These are phyloP conservation scores for Ampelocalamus luodianensis DNA, from an alignment of 176 grass and related monocot species.

Conservation along the genomic window DNA sequence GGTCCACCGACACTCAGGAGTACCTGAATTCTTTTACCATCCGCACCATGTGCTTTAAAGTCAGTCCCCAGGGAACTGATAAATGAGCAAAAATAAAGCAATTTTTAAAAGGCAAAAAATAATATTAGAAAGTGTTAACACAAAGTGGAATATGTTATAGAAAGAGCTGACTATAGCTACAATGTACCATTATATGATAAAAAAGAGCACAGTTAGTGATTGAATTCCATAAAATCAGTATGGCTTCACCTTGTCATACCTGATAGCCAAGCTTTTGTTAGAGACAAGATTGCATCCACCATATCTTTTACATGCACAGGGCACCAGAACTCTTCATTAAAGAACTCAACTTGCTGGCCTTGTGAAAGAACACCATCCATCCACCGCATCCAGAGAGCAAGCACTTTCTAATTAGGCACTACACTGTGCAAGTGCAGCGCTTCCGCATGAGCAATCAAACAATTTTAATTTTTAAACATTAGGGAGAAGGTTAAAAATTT, in stretches of 20 bases:
- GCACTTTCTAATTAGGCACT: not conserved
- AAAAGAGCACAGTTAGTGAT: not conserved
- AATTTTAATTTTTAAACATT: slow-evolving; percentile 14
- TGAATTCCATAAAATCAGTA: slow-evolving; percentile 11
- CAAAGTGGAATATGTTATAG: not conserved
- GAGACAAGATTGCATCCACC: slow-evolving; percentile 66
- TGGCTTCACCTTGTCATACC: slow-evolving; percentile 44
- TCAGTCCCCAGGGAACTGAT: slow-evolving; percentile 21
- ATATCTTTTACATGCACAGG: slow-evolving; percentile 91
- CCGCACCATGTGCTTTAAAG: slow-evolving; percentile 45
- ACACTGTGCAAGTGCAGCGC: not conserved
- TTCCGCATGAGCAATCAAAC: not conserved
- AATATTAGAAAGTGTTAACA: not conserved
- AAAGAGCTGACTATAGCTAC: slow-evolving; percentile 6
- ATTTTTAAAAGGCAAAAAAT: not conserved
- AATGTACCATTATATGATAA: not conserved
- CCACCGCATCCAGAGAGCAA: slow-evolving; percentile 73
- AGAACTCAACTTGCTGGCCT: slow-evolving; percentile 85
- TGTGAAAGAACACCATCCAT: slow-evolving; percentile 82
- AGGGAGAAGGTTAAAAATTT: not conserved
- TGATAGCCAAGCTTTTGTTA: slow-evolving; percentile 74
- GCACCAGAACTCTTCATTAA: slow-evolving; percentile 79
- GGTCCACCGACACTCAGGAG: slow-evolving; percentile 79
- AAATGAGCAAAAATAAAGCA: not conserved
- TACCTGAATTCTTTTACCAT: slow-evolving; percentile 60